A percentile compares a stretch with the other conserved stretches of the same genome.
Evolutionary conservation across 164 flowering plant species (phyloP).

Genomic region (Dillenia turbinata): DNA sequence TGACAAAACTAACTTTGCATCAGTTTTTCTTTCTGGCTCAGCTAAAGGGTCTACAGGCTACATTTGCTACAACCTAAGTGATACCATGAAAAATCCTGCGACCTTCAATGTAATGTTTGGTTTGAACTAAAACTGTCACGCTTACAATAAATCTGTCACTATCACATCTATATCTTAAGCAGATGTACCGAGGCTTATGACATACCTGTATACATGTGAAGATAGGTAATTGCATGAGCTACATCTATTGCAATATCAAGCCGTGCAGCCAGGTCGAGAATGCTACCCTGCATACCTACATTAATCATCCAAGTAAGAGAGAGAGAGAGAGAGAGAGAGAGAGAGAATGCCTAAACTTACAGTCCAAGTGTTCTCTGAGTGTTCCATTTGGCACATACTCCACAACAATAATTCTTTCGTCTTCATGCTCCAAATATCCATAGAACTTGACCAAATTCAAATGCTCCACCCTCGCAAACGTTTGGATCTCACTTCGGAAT

Average conservation of each 20-base stretch:
- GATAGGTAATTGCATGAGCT: slow-evolving; percentile 96
- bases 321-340: not conserved
- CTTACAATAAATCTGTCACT: too few species aligned
- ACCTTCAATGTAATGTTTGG: too few species aligned
- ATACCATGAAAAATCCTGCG: too few species aligned
- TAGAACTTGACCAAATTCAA: slow-evolving; percentile 70
- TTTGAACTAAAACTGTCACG: too few species aligned
- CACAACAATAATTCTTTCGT: slow-evolving; percentile 75
- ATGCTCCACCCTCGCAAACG: slow-evolving; percentile 72
- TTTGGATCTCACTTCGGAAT: slow-evolving; percentile 72
- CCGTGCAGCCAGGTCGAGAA: slow-evolving; percentile 74
- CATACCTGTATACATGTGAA: slow-evolving; percentile 89
- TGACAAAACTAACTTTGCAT: slow-evolving; percentile 2
- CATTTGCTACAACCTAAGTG: too few species aligned
- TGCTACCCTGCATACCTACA: slow-evolving; percentile 58
- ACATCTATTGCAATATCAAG: slow-evolving; percentile 90
- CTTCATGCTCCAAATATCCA: slow-evolving; percentile 71
- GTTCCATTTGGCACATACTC: slow-evolving; percentile 95
- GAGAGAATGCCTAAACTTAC: slow-evolving; percentile 38
- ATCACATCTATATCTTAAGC: too few species aligned
- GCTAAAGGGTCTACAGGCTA: too few species aligned
- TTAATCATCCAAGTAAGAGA: not conserved
- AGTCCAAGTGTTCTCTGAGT: slow-evolving; percentile 87
- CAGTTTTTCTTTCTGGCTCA: too few species aligned
- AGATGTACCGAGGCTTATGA: too few species aligned